Conservation (phyloP, 139 green algal genomes). For the Ettlia oleoabundans region DNA sequence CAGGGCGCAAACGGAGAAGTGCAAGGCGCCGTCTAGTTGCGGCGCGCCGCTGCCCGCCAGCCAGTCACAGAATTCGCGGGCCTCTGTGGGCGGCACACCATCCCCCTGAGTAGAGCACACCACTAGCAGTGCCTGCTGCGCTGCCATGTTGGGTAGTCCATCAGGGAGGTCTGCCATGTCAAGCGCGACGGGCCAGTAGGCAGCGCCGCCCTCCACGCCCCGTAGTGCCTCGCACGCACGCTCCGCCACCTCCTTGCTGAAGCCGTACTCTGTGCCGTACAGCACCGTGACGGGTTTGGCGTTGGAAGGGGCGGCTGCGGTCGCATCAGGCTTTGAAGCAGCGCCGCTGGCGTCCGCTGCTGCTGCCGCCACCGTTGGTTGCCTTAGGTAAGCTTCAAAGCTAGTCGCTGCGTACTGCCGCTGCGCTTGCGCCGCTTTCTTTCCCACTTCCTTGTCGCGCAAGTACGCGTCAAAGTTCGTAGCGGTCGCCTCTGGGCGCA, state of each 20-base stretch:
- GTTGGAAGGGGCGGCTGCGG: constrained; percentile 22
- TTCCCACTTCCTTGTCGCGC: too few species aligned
- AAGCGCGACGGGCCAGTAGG: constrained; percentile 69
- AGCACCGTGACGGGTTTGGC: constrained; percentile 70
- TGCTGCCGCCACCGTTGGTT: constrained; percentile 1
- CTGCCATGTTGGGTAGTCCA: constrained; percentile 54
- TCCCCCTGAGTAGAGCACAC: constrained; percentile 92
- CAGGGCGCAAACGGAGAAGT: constrained; percentile 81
- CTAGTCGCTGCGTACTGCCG: constrained; percentile 24
- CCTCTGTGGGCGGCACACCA: constrained; percentile 85
- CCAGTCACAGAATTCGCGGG: constrained; percentile 88
- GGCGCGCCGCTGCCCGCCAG: constrained; percentile 60
- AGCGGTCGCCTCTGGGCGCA: too few species aligned
- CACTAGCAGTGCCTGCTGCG: constrained; percentile 72
- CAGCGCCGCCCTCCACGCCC: neutral
- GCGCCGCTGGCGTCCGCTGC: neutral
- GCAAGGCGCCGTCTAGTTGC: constrained; percentile 34
- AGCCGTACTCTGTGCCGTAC: constrained; percentile 92
- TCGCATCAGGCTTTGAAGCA: neutral
- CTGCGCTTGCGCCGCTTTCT: neutral
- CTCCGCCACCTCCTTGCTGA: constrained; percentile 88
- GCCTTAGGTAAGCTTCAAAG: constrained; percentile 48
- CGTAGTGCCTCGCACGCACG: constrained; percentile 59
- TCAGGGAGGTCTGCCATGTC: constrained; percentile 81
- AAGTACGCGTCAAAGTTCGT: constrained; percentile 51